These are phyloP conservation scores for Starmerella apicola DNA, from an alignment of 805 yeast genomes.

Conservation along the genomic window DNA sequence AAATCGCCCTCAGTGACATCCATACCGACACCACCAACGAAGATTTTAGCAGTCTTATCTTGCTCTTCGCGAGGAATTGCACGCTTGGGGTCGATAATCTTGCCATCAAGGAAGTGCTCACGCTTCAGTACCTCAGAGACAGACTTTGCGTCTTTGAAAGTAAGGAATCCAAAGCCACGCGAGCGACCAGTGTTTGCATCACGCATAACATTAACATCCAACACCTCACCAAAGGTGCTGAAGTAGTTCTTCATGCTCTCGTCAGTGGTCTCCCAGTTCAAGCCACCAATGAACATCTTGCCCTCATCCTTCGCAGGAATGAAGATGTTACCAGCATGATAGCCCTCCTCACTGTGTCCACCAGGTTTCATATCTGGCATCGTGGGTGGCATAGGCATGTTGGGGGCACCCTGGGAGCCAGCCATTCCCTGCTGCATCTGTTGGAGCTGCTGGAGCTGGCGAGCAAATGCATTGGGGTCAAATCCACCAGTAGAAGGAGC, in stretches of 20 bases:
- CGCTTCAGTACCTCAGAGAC: constrained; percentile 78
- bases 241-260: constrained; percentile 73
- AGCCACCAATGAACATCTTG: constrained; percentile 91
- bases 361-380: not conserved
- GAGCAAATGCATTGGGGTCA: constrained; percentile 20
- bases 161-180: constrained; percentile 88
- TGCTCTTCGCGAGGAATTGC: constrained; percentile 97
- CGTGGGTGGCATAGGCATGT: not conserved
- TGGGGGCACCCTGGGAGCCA: not conserved
- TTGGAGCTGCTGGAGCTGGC: constrained; percentile 22
- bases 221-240: constrained; percentile 74
- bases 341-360: constrained; percentile 19
- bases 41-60: constrained; percentile 90
- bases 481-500: constrained; percentile 17
- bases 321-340: constrained; percentile 34
- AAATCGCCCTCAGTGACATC: constrained; percentile 88
- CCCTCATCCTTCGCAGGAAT: constrained; percentile 57
- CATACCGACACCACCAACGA: constrained; percentile 93
- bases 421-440: constrained; percentile 17
- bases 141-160: constrained; percentile 67
- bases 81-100: constrained; percentile 91
- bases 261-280: constrained; percentile 96
- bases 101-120: constrained; percentile 86
- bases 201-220: constrained; percentile 85
- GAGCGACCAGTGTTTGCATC: constrained; percentile 78